These are phyloP conservation scores for Rhododendron williamsianum DNA, from an alignment of 148 eudicot species.

Conservation along the genomic window DNA sequence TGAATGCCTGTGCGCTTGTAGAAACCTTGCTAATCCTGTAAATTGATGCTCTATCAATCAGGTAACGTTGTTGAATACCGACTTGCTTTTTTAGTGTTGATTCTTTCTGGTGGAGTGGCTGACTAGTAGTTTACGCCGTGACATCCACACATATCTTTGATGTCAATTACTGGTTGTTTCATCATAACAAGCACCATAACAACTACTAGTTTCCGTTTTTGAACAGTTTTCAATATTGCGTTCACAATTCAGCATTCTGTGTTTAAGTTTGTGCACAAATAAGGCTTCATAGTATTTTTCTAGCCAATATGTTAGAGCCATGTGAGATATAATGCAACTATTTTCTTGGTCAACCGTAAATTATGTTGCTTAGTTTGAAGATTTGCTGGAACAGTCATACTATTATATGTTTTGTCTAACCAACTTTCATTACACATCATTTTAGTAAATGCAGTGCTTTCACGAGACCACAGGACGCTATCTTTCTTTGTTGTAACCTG, in stretches of 20 bases:
- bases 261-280: background rate
- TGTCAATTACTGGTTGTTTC: background rate
- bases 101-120: background rate
- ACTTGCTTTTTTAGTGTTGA: background rate
- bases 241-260: background rate
- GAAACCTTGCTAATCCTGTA: conserved; percentile 19
- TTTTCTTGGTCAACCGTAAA: background rate
- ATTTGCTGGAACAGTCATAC: background rate
- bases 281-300: background rate
- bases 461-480: background rate
- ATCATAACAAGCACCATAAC: background rate
- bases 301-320: background rate
- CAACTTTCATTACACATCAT: background rate
- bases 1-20: conserved; percentile 21
- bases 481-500: background rate
- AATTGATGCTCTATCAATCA: background rate
- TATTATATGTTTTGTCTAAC: no score
- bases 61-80: background rate
- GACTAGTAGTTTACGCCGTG: background rate
- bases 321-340: background rate
- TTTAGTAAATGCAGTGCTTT: background rate
- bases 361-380: background rate
- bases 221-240: background rate
- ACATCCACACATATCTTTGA: background rate
- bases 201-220: background rate